Evolutionary conservation across 2,329 filamentous ascomycete species (phyloP).

Genomic region (Herpotrichia juniperi): DNA sequence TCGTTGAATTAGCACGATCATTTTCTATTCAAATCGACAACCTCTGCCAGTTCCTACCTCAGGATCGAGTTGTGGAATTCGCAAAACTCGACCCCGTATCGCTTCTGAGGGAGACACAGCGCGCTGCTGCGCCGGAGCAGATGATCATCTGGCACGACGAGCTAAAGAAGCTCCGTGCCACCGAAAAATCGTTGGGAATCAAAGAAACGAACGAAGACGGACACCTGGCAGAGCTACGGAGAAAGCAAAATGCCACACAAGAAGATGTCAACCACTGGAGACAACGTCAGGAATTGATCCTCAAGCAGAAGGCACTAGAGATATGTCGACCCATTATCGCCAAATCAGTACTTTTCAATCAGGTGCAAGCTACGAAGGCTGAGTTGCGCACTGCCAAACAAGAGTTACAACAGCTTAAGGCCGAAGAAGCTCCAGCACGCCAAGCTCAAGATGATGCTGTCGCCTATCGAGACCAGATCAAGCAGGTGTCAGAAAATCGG

Average conservation of each 20-base stretch:
- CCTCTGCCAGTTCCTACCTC: constrained; percentile 93
- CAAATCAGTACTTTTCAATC: constrained; percentile 63
- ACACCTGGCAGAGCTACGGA: constrained; percentile 70
- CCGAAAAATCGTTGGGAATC: constrained; percentile 69
- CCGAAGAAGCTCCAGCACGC: constrained; percentile 70
- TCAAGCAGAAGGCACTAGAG: constrained; percentile 69
- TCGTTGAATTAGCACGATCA: constrained; percentile 70
- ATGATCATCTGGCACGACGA: constrained; percentile 80
- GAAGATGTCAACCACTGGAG: constrained; percentile 83
- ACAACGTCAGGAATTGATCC: constrained; percentile 73
- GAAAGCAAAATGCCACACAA: constrained; percentile 74
- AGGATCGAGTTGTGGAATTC: constrained; percentile 95
- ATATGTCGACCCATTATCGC: constrained; percentile 69
- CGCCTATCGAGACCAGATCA: constrained; percentile 66
- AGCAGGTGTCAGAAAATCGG: constrained; percentile 61
- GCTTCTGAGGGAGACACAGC: constrained; percentile 82
- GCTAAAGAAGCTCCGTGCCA: constrained; percentile 72
- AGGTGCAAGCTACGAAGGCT: constrained; percentile 60
- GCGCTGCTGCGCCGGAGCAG: constrained; percentile 81
- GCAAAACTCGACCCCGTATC: constrained; percentile 82
- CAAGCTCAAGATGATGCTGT: constrained; percentile 73
- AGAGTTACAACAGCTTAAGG: constrained; percentile 66
- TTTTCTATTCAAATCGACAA: constrained; percentile 97
- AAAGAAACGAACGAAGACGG: constrained; percentile 66
- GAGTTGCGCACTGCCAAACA: constrained; percentile 60